A percentile compares a stretch with the other conserved stretches of the same genome.
Evolutionary conservation across 495 filamentous ascomycete genomes (phyloP).

Genomic region (Xylaria grammica): DNA sequence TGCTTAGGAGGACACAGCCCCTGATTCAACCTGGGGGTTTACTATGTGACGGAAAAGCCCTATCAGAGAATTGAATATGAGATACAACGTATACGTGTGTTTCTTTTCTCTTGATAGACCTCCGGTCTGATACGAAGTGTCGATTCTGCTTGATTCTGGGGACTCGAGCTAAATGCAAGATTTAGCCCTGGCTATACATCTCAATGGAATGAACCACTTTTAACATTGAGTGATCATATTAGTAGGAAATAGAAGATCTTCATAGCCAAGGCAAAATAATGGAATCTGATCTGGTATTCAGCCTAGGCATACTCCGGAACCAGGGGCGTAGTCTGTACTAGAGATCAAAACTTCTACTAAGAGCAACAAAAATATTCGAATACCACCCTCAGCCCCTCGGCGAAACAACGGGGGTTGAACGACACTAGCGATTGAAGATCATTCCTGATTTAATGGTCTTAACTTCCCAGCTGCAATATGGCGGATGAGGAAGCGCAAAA

Average conservation of each 20-base stretch:
- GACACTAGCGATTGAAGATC: too few relatives aligned
- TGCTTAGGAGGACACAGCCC: background rate
- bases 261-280: background rate
- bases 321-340: background rate
- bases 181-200: too few relatives aligned
- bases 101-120: too few relatives aligned
- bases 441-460: too few relatives aligned
- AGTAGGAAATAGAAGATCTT: background rate
- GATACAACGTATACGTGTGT: too few relatives aligned
- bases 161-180: too few relatives aligned
- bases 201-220: background rate
- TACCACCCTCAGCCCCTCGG: slow-evolving; percentile 6
- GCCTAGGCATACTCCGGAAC: background rate
- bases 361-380: background rate
- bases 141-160: too few relatives aligned
- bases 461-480: too few relatives aligned
- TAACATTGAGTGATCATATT: background rate
- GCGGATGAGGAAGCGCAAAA: background rate
- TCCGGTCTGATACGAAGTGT: too few relatives aligned
- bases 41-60: too few relatives aligned
- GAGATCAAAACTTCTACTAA: background rate
- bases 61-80: too few relatives aligned
- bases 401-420: background rate
- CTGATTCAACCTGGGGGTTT: background rate
- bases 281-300: background rate